Conservation (phyloP, 2,329 filamentous ascomycete genomes). For the Neopestalotiopsis sp. region DNA sequence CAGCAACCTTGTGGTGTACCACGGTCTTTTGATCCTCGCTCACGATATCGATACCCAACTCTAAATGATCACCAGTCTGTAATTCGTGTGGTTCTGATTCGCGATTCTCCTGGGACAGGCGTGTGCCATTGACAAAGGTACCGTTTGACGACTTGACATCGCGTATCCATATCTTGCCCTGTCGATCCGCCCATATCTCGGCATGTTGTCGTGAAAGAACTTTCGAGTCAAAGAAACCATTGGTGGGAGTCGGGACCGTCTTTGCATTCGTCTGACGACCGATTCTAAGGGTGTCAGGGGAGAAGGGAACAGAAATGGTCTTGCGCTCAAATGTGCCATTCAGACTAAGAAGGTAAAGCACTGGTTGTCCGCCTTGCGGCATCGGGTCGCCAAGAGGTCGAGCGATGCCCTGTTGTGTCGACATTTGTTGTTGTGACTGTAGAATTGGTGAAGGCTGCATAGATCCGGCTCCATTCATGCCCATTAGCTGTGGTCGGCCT, state of each 20-base stretch:
- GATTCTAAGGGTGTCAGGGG: constrained; percentile 92
- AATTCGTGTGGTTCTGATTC: constrained; percentile 96
- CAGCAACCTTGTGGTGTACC: constrained; percentile 97
- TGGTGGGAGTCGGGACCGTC: constrained; percentile 86
- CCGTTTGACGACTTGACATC: constrained; percentile 99
- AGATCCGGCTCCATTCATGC: constrained; percentile 47
- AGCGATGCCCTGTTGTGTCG: constrained; percentile 52
- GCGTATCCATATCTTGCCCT: constrained; percentile 92
- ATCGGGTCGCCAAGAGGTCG: constrained; percentile 71
- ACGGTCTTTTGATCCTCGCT: constrained; percentile 99
- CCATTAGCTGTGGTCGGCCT: constrained; percentile 44
- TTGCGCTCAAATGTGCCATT: constrained; percentile 98
- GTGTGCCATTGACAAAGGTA: constrained; percentile 93
- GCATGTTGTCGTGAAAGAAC: constrained; percentile 95
- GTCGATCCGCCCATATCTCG: constrained; percentile 84
- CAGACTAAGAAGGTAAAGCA: constrained; percentile 85
- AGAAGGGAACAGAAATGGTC: constrained; percentile 90
- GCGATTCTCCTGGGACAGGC: constrained; percentile 90
- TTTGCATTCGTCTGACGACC: constrained; percentile 97
- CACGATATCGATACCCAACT: constrained; percentile 97
- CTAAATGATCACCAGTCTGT: constrained; percentile 87
- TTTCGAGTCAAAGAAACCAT: constrained; percentile 98
- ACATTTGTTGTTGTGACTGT: constrained; percentile 44
- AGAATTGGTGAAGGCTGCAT: constrained; percentile 46
- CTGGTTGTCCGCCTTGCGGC: constrained; percentile 71